Evolutionary conservation across 345 rosid genomes (phyloP).

Genomic region (Syzygium jambos): DNA sequence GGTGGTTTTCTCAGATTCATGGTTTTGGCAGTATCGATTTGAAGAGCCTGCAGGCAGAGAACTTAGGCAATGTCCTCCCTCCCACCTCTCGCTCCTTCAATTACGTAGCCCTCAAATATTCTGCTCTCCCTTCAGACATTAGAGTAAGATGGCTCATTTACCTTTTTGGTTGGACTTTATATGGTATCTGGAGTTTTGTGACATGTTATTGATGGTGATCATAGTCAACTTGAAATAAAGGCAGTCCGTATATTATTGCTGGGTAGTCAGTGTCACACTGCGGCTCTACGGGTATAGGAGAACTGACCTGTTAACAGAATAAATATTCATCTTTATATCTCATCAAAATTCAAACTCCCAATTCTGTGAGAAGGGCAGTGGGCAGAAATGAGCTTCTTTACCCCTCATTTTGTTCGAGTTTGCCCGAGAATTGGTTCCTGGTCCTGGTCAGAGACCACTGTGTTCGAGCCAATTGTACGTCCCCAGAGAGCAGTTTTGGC

Average conservation of each 20-base stretch:
- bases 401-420: background rate
- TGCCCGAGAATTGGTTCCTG: background rate
- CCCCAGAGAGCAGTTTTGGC: background rate
- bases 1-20: conserved; percentile 58
- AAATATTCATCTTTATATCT: background rate
- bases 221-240: background rate
- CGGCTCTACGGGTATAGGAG: background rate
- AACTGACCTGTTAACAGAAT: background rate
- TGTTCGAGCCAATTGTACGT: background rate
- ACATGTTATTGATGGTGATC: background rate
- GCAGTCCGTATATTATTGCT: background rate
- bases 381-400: background rate
- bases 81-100: conserved; percentile 85
- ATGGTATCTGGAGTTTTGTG: background rate
- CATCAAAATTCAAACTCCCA: background rate
- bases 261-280: background rate
- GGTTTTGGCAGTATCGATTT: conserved; percentile 95
- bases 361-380: background rate
- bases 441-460: background rate
- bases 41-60: conserved; percentile 93
- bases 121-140: conserved; percentile 45
- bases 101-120: conserved; percentile 71
- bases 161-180: background rate
- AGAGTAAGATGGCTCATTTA: conserved; percentile 47
- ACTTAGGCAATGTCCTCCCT: conserved; percentile 73